A percentile compares a stretch with the other conserved stretches of the same genome.
These are phyloP conservation scores for Pseudogymnoascus sp. DNA, from an alignment of 2,329 filamentous ascomycete genomes.

Conservation along the genomic window DNA sequence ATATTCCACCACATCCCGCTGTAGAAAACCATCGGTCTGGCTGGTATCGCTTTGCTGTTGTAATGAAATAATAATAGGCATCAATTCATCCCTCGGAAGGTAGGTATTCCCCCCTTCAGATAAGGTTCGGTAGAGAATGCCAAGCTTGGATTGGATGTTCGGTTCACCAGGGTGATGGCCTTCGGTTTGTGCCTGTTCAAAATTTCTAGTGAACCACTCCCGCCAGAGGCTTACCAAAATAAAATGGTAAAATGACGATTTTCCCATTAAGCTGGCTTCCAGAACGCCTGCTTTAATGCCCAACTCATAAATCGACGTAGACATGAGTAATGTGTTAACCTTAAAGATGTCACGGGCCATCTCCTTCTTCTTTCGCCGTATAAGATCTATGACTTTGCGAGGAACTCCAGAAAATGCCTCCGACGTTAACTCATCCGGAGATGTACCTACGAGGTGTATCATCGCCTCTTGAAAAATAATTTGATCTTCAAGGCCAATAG, in stretches of 20 bases:
- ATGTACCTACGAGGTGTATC: conserved; percentile 21
- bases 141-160: not conserved
- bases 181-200: not conserved
- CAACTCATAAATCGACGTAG: not conserved
- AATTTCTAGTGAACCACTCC: conserved; percentile 19
- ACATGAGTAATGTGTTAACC: not conserved
- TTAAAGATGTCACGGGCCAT: not conserved
- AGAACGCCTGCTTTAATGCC: not conserved
- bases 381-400: not conserved
- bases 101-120: conserved; percentile 19
- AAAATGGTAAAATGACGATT: conserved; percentile 13
- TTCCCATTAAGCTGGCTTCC: not conserved
- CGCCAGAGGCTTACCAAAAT: conserved; percentile 19
- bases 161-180: not conserved
- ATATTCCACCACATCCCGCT: conserved; percentile 6
- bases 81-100: conserved; percentile 12
- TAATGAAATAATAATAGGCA: not conserved
- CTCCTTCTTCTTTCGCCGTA: not conserved
- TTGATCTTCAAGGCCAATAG: conserved; percentile 13
- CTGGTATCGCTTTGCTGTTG: not conserved
- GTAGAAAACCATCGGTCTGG: conserved; percentile 8
- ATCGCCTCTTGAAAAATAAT: conserved; percentile 22
- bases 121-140: conserved; percentile 18
- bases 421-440: not conserved
- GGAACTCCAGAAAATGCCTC: not conserved